Conservation (phyloP, 441 rosid genomes). For the Pelargonium australe region DNA sequence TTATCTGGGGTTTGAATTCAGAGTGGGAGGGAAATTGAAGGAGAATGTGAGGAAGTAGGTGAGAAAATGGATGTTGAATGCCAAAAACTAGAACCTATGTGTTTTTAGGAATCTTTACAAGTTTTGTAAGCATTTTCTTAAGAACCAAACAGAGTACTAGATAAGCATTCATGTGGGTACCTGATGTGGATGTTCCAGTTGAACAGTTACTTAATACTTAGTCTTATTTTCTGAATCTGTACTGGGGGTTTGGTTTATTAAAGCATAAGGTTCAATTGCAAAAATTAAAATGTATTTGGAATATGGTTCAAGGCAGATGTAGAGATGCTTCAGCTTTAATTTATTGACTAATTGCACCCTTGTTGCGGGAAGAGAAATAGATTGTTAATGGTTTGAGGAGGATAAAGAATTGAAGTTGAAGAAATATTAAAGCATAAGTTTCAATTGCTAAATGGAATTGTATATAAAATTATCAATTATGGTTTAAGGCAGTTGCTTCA, state of each 20-base stretch:
- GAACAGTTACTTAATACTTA: neutral
- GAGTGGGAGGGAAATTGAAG: neutral
- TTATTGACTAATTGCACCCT: no score
- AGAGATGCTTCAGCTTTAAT: neutral
- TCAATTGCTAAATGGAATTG: neutral
- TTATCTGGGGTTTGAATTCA: neutral
- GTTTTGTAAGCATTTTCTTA: neutral
- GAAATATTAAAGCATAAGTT: neutral
- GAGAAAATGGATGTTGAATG: neutral
- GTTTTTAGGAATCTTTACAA: neutral
- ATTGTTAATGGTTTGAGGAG: no score
- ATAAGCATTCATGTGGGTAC: neutral
- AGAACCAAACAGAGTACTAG: neutral
- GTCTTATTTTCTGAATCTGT: neutral
- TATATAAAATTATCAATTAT: neutral
- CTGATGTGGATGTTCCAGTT: neutral
- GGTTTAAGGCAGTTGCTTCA: neutral
- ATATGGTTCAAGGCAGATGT: neutral
- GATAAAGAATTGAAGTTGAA: no score
- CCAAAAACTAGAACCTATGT: neutral
- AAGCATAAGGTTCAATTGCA: neutral
- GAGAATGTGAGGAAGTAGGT: neutral
- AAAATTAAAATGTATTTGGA: neutral
- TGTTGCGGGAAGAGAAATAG: no score
- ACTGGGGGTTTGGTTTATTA: neutral